These are phyloP conservation scores for Olyra latifolia DNA, from an alignment of 176 grass and related monocot species.

Conservation along the genomic window DNA sequence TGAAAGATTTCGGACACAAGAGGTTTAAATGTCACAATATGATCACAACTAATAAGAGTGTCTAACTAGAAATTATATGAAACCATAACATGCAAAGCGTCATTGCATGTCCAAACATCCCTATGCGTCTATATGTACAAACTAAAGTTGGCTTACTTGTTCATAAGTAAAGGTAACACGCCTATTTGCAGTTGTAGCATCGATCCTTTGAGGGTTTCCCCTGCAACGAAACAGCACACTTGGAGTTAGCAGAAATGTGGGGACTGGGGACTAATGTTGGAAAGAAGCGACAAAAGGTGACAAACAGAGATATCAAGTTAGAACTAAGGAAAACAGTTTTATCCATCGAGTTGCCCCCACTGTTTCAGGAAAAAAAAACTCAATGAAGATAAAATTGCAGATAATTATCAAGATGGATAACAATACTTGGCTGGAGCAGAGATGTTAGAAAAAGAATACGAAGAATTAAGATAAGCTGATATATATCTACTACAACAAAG, in stretches of 20 bases:
- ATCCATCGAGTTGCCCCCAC: constrained; percentile 6
- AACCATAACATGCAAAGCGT: neutral
- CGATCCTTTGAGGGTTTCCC: constrained; percentile 95
- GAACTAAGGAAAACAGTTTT: constrained; percentile 6
- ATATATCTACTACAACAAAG: neutral
- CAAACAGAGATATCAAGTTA: constrained; percentile 17
- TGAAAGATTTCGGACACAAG: neutral
- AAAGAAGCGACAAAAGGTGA: constrained; percentile 10
- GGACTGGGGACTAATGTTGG: neutral
- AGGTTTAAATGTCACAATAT: constrained; percentile 5
- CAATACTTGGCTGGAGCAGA: neutral
- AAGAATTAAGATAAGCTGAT: neutral
- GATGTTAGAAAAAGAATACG: constrained; percentile 13
- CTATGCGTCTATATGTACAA: constrained; percentile 16
- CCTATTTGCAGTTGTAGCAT: constrained; percentile 80
- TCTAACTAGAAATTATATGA: constrained; percentile 19
- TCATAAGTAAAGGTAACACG: constrained; percentile 92
- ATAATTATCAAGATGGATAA: neutral
- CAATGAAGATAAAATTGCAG: neutral
- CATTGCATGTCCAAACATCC: neutral
- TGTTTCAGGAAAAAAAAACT: neutral
- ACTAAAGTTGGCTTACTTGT: constrained; percentile 64
- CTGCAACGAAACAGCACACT: constrained; percentile 44
- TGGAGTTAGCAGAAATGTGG: constrained; percentile 13
- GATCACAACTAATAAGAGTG: neutral